Evolutionary conservation across 2,329 filamentous ascomycete species (phyloP).

Genomic region (Beauveria brongniartii): DNA sequence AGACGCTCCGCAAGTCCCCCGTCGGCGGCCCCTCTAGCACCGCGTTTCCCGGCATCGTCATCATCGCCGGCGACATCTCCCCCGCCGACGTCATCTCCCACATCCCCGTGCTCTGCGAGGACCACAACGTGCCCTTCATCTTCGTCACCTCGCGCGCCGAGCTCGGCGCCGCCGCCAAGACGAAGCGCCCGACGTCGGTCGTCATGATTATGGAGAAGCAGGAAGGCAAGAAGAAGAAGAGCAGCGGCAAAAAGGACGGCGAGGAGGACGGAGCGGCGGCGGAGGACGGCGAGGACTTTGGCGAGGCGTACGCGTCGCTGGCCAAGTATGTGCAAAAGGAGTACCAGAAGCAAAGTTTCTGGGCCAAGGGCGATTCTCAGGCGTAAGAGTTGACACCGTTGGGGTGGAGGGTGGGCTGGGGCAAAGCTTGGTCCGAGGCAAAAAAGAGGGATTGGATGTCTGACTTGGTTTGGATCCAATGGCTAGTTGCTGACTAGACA

Average conservation of each 20-base stretch:
- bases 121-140: slow-evolving; percentile 94
- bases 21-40: slow-evolving; percentile 54
- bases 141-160: slow-evolving; percentile 90
- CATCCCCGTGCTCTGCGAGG: slow-evolving; percentile 94
- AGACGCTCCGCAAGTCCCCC: slow-evolving; percentile 89
- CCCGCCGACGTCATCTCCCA: slow-evolving; percentile 98
- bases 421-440: background rate
- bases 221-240: slow-evolving; percentile 37
- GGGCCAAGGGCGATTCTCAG: slow-evolving; percentile 32
- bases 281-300: slow-evolving; percentile 48
- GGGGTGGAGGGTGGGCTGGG: too few relatives aligned
- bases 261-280: slow-evolving; percentile 34
- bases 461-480: slow-evolving; percentile 20
- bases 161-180: slow-evolving; percentile 85
- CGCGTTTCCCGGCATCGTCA: slow-evolving; percentile 64
- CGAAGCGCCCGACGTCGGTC: slow-evolving; percentile 93
- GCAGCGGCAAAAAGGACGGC: slow-evolving; percentile 30
- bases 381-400: slow-evolving; percentile 11
- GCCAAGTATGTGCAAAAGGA: slow-evolving; percentile 61
- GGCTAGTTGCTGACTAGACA: background rate
- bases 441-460: slow-evolving; percentile 19
- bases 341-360: slow-evolving; percentile 48
- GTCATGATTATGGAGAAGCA: slow-evolving; percentile 71
- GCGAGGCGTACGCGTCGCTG: slow-evolving; percentile 55
- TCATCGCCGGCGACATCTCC: slow-evolving; percentile 95